phyloP scores from a whole-genome alignment of 768 basidiomycete species.

The Pisolithus orientalis region DNA sequence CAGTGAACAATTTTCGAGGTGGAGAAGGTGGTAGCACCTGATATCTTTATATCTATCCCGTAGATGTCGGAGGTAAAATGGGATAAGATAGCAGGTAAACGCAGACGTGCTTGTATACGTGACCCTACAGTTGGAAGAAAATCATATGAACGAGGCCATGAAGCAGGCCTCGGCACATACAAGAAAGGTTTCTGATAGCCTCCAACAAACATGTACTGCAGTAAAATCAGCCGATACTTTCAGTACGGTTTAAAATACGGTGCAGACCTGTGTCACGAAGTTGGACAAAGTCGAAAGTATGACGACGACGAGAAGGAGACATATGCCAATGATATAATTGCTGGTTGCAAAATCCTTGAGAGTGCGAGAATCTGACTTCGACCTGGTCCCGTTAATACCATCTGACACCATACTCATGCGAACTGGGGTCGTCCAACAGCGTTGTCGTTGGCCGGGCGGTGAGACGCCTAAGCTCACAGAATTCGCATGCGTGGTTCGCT shows the following conservation, averaged over 20 bases:
- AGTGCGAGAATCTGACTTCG: slow-evolving; percentile 3
- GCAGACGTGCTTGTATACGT: slow-evolving; percentile 90
- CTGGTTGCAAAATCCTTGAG: slow-evolving; percentile 8
- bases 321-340: slow-evolving; percentile 55
- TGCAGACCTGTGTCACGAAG: slow-evolving; percentile 73
- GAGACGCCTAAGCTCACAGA: too few species aligned
- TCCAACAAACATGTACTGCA: slow-evolving; percentile 44
- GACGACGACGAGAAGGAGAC: slow-evolving; percentile 68
- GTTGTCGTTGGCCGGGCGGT: too few species aligned
- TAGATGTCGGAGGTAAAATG: slow-evolving; percentile 38
- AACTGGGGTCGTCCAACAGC: too few species aligned
- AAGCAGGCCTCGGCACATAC: slow-evolving; percentile 33
- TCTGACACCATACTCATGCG: slow-evolving; percentile 12
- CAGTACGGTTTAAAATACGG: neutral
- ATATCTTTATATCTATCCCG: neutral
- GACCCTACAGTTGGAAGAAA: slow-evolving; percentile 38
- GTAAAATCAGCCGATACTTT: slow-evolving; percentile 5
- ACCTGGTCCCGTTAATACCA: slow-evolving; percentile 8
- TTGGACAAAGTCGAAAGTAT: slow-evolving; percentile 85
- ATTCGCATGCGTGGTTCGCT: too few species aligned
- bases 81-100: slow-evolving; percentile 80
- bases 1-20: neutral
- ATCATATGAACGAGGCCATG: neutral
- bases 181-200: slow-evolving; percentile 90
- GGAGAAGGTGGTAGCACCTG: neutral